Percentiles rank a stretch among this genome's conserved stretches.
Conservation (phyloP, 495 filamentous ascomycete genomes). For the Neurospora sp. region DNA sequence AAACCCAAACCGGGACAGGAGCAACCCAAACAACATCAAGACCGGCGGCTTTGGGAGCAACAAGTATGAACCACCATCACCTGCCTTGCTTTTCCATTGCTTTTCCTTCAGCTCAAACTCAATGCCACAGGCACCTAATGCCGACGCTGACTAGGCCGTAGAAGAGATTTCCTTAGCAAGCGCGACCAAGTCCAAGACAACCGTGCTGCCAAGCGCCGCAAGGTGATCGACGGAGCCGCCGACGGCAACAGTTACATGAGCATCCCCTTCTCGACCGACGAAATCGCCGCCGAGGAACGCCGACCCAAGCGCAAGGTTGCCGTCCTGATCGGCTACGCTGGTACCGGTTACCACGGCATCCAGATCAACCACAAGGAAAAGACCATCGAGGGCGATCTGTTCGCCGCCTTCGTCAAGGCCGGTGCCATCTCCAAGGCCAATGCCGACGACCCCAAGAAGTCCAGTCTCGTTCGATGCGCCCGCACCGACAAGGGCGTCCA, state of each 20-base stretch:
- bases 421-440: slow-evolving; percentile 95
- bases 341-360: slow-evolving; percentile 95
- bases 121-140: slow-evolving; percentile 6
- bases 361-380: slow-evolving; percentile 71
- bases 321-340: slow-evolving; percentile 87
- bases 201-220: slow-evolving; percentile 45
- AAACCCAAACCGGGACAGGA: slow-evolving; percentile 5
- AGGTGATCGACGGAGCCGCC: slow-evolving; percentile 33
- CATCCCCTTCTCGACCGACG: slow-evolving; percentile 46
- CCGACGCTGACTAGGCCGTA: slow-evolving; percentile 20
- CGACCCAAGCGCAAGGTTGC: slow-evolving; percentile 93
- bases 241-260: slow-evolving; percentile 30
- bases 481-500: slow-evolving; percentile 97
- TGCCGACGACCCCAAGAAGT: slow-evolving; percentile 92
- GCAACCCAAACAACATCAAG: slow-evolving; percentile 9
- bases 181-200: slow-evolving; percentile 49
- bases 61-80: slow-evolving; percentile 10
- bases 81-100: neutral
- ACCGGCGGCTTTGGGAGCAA: slow-evolving; percentile 15
- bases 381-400: slow-evolving; percentile 96
- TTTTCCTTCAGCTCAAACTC: neutral
- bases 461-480: slow-evolving; percentile 84
- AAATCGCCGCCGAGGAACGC: slow-evolving; percentile 74
- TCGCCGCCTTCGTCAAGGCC: slow-evolving; percentile 77
- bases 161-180: slow-evolving; percentile 39